Evolutionary conservation across 1,139 yeast genomes (phyloP).

Genomic region (Yamadazyma atlantica): DNA sequence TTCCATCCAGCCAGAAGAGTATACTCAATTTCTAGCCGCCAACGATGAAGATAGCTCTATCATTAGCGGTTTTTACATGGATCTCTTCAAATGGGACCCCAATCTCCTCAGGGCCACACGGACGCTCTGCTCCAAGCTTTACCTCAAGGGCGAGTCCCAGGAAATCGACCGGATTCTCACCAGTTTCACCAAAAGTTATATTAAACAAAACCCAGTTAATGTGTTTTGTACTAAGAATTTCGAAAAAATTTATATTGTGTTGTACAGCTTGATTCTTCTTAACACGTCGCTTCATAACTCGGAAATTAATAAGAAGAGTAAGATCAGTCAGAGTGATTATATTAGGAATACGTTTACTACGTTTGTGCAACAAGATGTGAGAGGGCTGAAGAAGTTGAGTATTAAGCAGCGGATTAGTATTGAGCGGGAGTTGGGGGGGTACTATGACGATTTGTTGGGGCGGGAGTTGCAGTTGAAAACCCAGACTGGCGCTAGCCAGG

Average conservation of each 20-base stretch:
- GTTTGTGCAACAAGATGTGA: constrained; percentile 37
- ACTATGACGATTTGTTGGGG: constrained; percentile 40
- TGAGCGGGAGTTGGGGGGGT: constrained; percentile 43
- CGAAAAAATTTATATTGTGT: constrained; percentile 68
- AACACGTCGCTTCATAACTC: constrained; percentile 68
- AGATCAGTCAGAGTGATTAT: constrained; percentile 49
- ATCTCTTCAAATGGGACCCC: constrained; percentile 48
- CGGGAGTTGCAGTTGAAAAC: constrained; percentile 44
- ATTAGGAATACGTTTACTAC: constrained; percentile 55
- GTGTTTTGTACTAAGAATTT: constrained; percentile 52
- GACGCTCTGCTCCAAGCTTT: constrained; percentile 60
- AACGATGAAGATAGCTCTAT: constrained; percentile 41
- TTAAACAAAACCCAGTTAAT: constrained; percentile 48
- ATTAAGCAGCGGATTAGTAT: constrained; percentile 42
- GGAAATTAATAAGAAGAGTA: constrained; percentile 40
- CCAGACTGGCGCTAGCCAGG: too few relatives aligned
- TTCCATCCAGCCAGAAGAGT: constrained; percentile 47
- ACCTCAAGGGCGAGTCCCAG: constrained; percentile 81
- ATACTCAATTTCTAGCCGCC: constrained; percentile 45
- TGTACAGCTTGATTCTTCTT: constrained; percentile 70
- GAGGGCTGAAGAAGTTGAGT: constrained; percentile 26
- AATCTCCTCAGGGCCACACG: constrained; percentile 58
- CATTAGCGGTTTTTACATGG: constrained; percentile 48
- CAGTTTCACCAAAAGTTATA: constrained; percentile 69
- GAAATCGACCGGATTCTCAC: constrained; percentile 75